These are phyloP conservation scores for Ceratocystis destructans DNA, from an alignment of 2,329 filamentous ascomycete genomes.

Conservation along the genomic window DNA sequence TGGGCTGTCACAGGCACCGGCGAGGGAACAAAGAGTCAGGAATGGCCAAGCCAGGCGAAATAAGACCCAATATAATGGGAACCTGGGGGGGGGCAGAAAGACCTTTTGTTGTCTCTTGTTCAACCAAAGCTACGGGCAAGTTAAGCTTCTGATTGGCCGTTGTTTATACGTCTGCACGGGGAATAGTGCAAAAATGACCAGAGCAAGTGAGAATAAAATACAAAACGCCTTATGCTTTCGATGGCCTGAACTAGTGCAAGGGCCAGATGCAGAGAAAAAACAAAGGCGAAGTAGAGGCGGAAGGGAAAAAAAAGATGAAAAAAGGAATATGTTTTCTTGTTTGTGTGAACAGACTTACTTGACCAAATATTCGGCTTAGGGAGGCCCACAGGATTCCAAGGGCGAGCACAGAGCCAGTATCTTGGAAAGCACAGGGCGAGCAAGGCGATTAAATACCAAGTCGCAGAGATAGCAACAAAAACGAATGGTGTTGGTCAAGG, in stretches of 20 bases:
- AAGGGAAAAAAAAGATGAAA: no score
- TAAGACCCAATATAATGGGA: background rate
- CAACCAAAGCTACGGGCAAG: background rate
- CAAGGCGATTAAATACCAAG: background rate
- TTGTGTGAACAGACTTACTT: background rate
- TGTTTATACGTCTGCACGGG: background rate
- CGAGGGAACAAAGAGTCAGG: background rate
- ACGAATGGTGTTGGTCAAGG: background rate
- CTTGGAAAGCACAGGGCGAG: background rate
- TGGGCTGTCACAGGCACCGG: background rate
- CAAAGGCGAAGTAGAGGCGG: no score
- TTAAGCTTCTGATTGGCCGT: background rate
- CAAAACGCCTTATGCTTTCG: background rate
- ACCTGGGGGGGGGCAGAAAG: background rate
- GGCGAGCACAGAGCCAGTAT: slow-evolving; percentile 4
- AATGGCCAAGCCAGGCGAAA: background rate
- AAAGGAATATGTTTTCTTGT: no score
- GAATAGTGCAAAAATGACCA: background rate
- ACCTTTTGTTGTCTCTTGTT: background rate
- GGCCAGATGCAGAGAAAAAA: background rate
- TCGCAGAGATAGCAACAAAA: background rate
- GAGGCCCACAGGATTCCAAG: slow-evolving; percentile 3
- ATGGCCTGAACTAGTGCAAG: background rate
- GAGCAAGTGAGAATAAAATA: background rate
- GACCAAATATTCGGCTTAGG: slow-evolving; percentile 1